Evolutionary conservation across 768 basidiomycete genomes (phyloP), one percentile per base, ranked within the genome.

Genomic region (Leccinum subtestaceum): DNA sequence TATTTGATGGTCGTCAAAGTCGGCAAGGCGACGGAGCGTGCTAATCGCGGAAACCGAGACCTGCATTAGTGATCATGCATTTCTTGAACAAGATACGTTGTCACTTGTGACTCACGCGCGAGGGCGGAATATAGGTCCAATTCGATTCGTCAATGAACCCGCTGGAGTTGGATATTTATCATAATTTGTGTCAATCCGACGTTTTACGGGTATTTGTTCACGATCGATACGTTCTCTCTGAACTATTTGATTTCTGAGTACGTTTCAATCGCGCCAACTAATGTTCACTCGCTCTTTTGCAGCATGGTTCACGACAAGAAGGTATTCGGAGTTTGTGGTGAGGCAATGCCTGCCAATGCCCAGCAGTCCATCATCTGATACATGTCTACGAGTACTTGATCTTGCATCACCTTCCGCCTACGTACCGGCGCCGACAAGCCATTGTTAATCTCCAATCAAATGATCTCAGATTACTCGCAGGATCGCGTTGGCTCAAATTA

Each of bases 251-350:
- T 98, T 59, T 96, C 95, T 67, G 91, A 92, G 90, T 96, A 76
- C 66, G 52, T 13, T 21, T 49, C 12, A 43, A 15, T 49, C 15
- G 3, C 47, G 15, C 2, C 38, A 11, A n/a, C 32, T 17, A 23
- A 49, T 38, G 5, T 27, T 49, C 5, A 29, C 23, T 34, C 17
- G 21, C 3, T 31, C 21, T 43, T 56, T 57, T 53, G n/a, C 55
- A 96, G 95, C 7, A 96, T 97, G 94, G 89, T 97, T 62, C 95
- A 96, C 72, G 96, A 97, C 77, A 94, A 89, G 79, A 91, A 91
- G 74, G 82, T 93, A 9, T 29, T 29, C 29, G 29, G 29, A 29
- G 29, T 29, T 57, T 98, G 96, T 65, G 96, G 97, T 63, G 96
- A 99, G 76, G 98, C 95, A 97, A 32, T 10, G 62, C 78, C 98